Evolutionary conservation across 2,329 filamentous ascomycete genomes (phyloP), one percentile per base, ranked within the genome.

Genomic region (Fusarium tanahbumbuense): DNA sequence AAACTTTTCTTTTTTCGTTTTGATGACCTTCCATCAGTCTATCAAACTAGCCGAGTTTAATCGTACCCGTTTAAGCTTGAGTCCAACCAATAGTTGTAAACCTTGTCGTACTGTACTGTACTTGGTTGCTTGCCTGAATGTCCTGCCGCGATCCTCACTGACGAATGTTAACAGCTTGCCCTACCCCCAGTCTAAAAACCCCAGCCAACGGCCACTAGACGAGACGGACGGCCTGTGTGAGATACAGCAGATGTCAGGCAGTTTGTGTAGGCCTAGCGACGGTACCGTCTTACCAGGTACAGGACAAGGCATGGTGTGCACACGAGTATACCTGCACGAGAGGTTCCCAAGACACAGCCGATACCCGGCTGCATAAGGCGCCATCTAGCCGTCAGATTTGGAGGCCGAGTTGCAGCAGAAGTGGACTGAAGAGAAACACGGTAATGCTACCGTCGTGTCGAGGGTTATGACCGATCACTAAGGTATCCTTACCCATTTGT

Each of bases 141-240:
- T 59, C 60, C 55, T 73, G 59, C 57, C 42, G 41, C 45, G 52
- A 56, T 71, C 63, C 63, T 64, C 56, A 56, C 60, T 64, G 56
- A 48, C 61, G 46, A 68, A 56, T 67, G 61, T 52, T 50, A 50
- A 56, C 56, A 66, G 56, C 60, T 60, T 72, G 67, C 58, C 65
- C 62, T 61, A 47, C 64, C 53, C 63, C 60, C 53, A 49, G 60
- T 57, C 47, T 34, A 34, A 41, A 25, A 60, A 60, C 59, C 67
- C 70, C 46, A 54, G 66, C 59, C 68, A 75, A 75, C 73, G 73
- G 73, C 70, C 71, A 58, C 73, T 75, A 75, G 62, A 65, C 59
- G 40, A 58, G 53, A 47, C 45, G 25, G 49, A 56, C 20, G 40
- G 40, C 27, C 25, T 54, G 49, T 56, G 50, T 37, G 59, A 67